Conservation (phyloP, 805 yeast genomes). For the Kodamaea neixiangensis region DNA sequence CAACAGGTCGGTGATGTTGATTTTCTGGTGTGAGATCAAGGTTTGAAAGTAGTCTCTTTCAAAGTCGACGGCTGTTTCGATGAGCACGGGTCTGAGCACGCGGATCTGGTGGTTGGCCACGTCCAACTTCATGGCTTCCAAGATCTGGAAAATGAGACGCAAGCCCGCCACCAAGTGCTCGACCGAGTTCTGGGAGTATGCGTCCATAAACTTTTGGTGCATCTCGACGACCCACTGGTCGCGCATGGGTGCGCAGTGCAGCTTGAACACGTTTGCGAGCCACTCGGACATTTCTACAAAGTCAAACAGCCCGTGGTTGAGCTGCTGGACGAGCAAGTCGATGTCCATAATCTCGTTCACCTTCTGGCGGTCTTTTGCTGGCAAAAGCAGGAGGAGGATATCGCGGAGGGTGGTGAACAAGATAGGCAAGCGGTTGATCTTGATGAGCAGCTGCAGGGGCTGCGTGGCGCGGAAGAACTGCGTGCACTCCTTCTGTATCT, state of each 20-base stretch:
- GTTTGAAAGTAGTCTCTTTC: constrained; percentile 79
- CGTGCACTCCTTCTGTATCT: constrained; percentile 67
- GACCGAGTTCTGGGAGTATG: constrained; percentile 48
- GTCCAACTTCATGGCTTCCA: constrained; percentile 93
- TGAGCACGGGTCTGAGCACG: constrained; percentile 76
- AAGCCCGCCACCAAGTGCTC: constrained; percentile 69
- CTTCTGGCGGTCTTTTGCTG: constrained; percentile 67
- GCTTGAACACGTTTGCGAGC: constrained; percentile 76
- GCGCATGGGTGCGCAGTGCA: constrained; percentile 95
- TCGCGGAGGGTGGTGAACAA: constrained; percentile 78
- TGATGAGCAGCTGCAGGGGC: constrained; percentile 17
- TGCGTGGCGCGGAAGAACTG: constrained; percentile 31
- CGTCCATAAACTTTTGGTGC: constrained; percentile 57
- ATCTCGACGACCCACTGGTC: constrained; percentile 86
- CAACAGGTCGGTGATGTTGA: constrained; percentile 59
- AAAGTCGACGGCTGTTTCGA: constrained; percentile 85
- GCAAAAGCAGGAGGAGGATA: constrained; percentile 72
- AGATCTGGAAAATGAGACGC: constrained; percentile 72
- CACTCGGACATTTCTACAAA: constrained; percentile 70
- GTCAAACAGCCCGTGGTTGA: constrained; percentile 69
- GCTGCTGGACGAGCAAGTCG: constrained; percentile 73
- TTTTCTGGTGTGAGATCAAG: constrained; percentile 54
- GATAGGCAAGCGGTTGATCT: constrained; percentile 56
- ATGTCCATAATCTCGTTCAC: constrained; percentile 76
- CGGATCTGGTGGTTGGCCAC: constrained; percentile 94